phyloP scores from a whole-genome alignment of 2,329 filamentous ascomycete genomes.

The Neofusicoccum sp. region DNA sequence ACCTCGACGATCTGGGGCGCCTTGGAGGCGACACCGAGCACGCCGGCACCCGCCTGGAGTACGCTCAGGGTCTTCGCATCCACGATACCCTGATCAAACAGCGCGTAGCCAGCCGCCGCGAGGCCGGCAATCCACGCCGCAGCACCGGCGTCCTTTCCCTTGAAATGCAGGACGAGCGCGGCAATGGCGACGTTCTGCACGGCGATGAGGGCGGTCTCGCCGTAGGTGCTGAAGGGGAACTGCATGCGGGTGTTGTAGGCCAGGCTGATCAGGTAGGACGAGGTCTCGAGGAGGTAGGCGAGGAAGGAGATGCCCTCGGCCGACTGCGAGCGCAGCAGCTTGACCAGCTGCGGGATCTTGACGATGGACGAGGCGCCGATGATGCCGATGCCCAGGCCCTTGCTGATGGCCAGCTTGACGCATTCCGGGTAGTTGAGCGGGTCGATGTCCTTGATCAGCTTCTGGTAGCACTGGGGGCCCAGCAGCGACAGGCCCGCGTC shows the following conservation, averaged over 20 bases:
- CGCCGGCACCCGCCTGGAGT: conserved; percentile 80
- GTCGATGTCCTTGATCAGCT: conserved; percentile 82
- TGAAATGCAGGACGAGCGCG: conserved; percentile 81
- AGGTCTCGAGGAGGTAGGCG: conserved; percentile 88
- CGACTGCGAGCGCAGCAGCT: conserved; percentile 78
- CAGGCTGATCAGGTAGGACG: conserved; percentile 81
- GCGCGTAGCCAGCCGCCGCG: conserved; percentile 64
- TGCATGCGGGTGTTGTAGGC: conserved; percentile 89
- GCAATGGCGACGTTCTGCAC: conserved; percentile 90
- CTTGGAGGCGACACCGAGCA: conserved; percentile 84
- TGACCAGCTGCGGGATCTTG: conserved; percentile 95
- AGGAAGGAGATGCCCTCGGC: conserved; percentile 84
- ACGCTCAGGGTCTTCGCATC: conserved; percentile 66
- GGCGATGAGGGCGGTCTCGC: conserved; percentile 89
- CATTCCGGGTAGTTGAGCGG: conserved; percentile 69
- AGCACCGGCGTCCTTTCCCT: conserved; percentile 64
- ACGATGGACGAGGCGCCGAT: conserved; percentile 86
- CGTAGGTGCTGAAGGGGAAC: conserved; percentile 95
- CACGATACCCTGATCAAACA: conserved; percentile 67
- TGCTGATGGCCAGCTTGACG: conserved; percentile 86
- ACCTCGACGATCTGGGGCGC: conserved; percentile 89
- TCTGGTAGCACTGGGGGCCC: conserved; percentile 79
- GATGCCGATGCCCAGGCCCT: conserved; percentile 90
- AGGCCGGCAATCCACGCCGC: conserved; percentile 77
- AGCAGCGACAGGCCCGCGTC: conserved; percentile 57